Base-by-base conservation (phyloP, 2,329 filamentous ascomycete genomes). In the Colletotrichum coccodes region DNA sequence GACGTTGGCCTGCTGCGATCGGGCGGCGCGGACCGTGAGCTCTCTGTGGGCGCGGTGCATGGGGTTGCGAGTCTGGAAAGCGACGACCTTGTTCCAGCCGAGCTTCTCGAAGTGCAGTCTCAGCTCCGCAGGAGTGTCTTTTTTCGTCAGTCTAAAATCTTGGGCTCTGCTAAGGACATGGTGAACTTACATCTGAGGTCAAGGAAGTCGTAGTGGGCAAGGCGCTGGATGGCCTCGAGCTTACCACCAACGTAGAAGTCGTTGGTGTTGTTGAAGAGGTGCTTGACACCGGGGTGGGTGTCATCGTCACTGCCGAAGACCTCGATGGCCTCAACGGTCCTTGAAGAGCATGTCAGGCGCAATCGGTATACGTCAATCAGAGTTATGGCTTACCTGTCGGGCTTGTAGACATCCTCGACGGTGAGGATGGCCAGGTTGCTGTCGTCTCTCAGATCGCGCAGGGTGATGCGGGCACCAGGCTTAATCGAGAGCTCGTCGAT, bases 1-100 rank as follows among this genome's bases (percentile, higher is more conserved):
- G 74, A 99, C 96, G 81, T 99, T 99, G 81, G 96, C 96, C 82
- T 98, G 95, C 83, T 97, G 94, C 66, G 93, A 93, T 76, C 96
- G 95, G 73, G 96, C 96, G 74, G 96, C 96, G 77, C 96, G 94
- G 78, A 99, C 96, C 68, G 96, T 99, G 82, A 99, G 86, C 86
- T 99, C 96, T 84, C 96, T 91, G 85, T 99, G 96, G 80, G 96
- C 96, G 78, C 96, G 93, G 87, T 99, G 96, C 96, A 99, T 99
- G 75, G 96, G 96, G 86, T 99, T 99, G 81, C 95, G 88, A 73
- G 96, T 99, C 89, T 99, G 96, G 92, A 99, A 99, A 78, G 96
- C 96, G 72, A 99, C 96, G 75, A 99, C 95, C 82, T 92, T 92
- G 82, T 93, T 91, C 96, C 96, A 99, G 84, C 96, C 96, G 76